A percentile compares a stretch with the other conserved stretches of the same genome.
Evolutionary conservation across 75 land plant species (phyloP).

Genomic region (Gnetum montanum): DNA sequence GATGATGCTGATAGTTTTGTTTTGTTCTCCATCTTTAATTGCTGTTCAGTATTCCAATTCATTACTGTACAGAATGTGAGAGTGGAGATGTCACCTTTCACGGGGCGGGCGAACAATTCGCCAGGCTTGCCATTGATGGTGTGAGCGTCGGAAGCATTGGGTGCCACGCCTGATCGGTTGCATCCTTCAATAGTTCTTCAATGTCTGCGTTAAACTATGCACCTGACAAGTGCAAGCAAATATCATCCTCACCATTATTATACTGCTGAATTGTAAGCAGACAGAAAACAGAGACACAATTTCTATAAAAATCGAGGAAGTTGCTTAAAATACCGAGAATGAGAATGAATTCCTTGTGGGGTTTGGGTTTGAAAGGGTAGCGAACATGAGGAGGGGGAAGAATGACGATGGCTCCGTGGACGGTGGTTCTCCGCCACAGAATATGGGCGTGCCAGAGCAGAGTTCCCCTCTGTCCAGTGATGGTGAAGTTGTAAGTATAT

Average conservation of each 20-base stretch:
- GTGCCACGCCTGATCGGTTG: slow-evolving; percentile 17
- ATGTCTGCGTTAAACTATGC: slow-evolving; percentile 82
- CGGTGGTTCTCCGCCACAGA: slow-evolving; percentile 54
- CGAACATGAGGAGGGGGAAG: slow-evolving; percentile 15
- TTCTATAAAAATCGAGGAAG: not conserved
- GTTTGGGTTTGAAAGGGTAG: slow-evolving; percentile 52
- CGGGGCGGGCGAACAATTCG: slow-evolving; percentile 21
- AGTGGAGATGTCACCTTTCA: slow-evolving; percentile 12
- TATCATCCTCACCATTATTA: too few relatives aligned
- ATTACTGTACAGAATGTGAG: too few relatives aligned
- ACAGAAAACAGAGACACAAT: too few relatives aligned
- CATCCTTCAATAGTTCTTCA: slow-evolving; percentile 12
- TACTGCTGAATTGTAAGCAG: not conserved
- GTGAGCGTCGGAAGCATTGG: slow-evolving; percentile 26
- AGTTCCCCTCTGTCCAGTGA: slow-evolving; percentile 62
- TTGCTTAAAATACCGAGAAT: slow-evolving; percentile 26
- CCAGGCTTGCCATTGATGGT: slow-evolving; percentile 49
- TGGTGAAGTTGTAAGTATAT: slow-evolving; percentile 46
- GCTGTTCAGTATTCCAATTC: too few relatives aligned
- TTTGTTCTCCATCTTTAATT: too few relatives aligned
- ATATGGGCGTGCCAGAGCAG: slow-evolving; percentile 79
- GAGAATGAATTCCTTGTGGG: slow-evolving; percentile 39
- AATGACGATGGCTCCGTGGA: slow-evolving; percentile 74
- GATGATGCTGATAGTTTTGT: too few relatives aligned
- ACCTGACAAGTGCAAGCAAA: slow-evolving; percentile 26